Evolutionary conservation across 2,329 filamentous ascomycete genomes (phyloP), one percentile per base, ranked within the genome.

Genomic region (Penicillium rolfsii): DNA sequence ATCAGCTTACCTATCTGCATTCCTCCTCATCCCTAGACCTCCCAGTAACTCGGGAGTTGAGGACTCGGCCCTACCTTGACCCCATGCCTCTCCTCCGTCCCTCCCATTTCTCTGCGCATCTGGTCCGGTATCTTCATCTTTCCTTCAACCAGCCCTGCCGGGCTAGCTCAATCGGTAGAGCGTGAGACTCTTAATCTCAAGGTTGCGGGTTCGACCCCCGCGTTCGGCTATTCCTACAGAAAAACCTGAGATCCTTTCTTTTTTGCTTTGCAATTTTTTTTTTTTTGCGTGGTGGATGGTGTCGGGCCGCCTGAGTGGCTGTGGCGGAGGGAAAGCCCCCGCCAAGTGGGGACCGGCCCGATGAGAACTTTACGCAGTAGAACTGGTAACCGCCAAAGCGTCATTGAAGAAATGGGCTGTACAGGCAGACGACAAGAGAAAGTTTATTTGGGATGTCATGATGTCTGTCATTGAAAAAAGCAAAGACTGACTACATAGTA

Each of bases 161-260:
- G 78, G 78, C 76, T 81, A 80, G 79, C 79, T 81, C 79, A 81
- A 81, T 81, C 78, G 79, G 73, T 78, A 81, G 76, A 78, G 76
- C 76, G 75, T 81, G 79, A 79, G 79, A 78, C 78, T 81, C 77
- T 81, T 82, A 79, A 76, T 74, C 75, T 74, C 73, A 75, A 75
- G 72, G 73, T 68, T 75, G 72, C 70, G 75, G 74, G 75, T 77
- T 77, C 75, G 71, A 77, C 70, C 75, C 75, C 74, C 75, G 73
- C 74, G 74, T 77, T 76, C 68, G 75, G 75, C 70, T 76, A 60
- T 63, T 65, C 57, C 62, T 67, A 64, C 64, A 65, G 61, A 60
- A 57, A 53, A 62, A 38, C 59, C 45, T 59, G 55, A 64, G 64
- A 64, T 65, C 52, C 63, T 45, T 60, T 67, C 63, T 69, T 68